Evolutionary conservation across 306 rosid species (phyloP), one percentile per base, ranked within the genome.

Genomic region (Senna tora): DNA sequence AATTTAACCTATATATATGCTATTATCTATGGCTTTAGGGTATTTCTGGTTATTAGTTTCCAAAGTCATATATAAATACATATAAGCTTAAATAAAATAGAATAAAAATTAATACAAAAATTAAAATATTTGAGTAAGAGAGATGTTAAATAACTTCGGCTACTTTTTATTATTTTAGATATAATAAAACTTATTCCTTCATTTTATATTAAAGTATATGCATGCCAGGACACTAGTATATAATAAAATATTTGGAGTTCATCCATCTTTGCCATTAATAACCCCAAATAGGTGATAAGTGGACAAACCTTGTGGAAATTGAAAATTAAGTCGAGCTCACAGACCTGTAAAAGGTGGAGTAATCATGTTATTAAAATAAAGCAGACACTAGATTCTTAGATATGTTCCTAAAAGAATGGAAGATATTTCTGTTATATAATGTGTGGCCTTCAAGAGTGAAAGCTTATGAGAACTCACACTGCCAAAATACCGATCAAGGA

Each of bases 401-500:
- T 38, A 19, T 7, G 57, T 30, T 15, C 52, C 39, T 10, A 41
- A 39, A 28, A 72, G 51, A 54, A 52, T 22, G 39, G 51, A 12
- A 20, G 41, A 45, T 5, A 45, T 16, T 52, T 62, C 21, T 25
- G 61, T 63, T 6, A 64, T 62, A 43, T 9, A 49, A 42, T 36
- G 9, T 47, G 49, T 22, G 25, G 1, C 54, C n/a, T 33, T 77
- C 65, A 34, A 46, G 32, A 73, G 50, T 59, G 46, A 58, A 32
- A 74, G 74, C 30, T 82, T 16, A 58, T 51, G 13, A 65, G 36
- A 65, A 77, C 98, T 85, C 72, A 93, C 98, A 79, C 93, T 90
- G 85, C 96, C 93, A 67, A 93, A 93, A 80, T 90, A 90, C 45
- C 98, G 98, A 73, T 93, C 97, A 13, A 93, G 85, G 75, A 89